phyloP scores from a whole-genome alignment of 345 rosid species.

The Hypericum androsaemum region DNA sequence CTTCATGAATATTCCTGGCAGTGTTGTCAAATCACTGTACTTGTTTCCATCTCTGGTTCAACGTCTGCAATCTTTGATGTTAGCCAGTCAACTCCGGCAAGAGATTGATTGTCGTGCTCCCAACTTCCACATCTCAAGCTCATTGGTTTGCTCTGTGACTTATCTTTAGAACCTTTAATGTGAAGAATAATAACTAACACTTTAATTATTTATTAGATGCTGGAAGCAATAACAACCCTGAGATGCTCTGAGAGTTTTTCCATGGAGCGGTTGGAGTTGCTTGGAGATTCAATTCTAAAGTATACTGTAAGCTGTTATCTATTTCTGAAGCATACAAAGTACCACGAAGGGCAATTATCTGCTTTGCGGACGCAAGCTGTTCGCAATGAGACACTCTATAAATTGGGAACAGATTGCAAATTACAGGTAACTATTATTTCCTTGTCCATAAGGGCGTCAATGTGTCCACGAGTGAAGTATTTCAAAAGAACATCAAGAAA shows the following conservation, averaged over 20 bases:
- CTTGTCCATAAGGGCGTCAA: not conserved
- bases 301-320: conserved; percentile 67
- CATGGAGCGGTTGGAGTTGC: conserved; percentile 89
- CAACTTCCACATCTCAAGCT: conserved; percentile 42
- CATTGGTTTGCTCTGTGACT: conserved; percentile 39
- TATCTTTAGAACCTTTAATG: no score
- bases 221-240: conserved; percentile 71
- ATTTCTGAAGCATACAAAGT: conserved; percentile 51
- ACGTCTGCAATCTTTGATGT: conserved; percentile 70
- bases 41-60: conserved; percentile 78
- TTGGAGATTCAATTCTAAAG: conserved; percentile 91
- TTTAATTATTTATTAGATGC: conserved; percentile 32
- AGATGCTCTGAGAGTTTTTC: conserved; percentile 70
- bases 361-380: conserved; percentile 30
- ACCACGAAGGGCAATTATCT: conserved; percentile 67
- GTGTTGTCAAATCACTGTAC: conserved; percentile 48
- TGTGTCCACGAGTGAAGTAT: not conserved
- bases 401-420: conserved; percentile 43
- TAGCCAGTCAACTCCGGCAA: conserved; percentile 83
- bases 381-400: conserved; percentile 59
- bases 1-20: conserved; percentile 34
- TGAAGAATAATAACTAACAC: no score
- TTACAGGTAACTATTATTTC: conserved; percentile 48
- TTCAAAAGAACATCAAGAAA: no score
- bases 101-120: conserved; percentile 45